These are phyloP conservation scores for Ophiostoma ips DNA, from an alignment of 2,329 filamentous ascomycete genomes.

Conservation along the genomic window DNA sequence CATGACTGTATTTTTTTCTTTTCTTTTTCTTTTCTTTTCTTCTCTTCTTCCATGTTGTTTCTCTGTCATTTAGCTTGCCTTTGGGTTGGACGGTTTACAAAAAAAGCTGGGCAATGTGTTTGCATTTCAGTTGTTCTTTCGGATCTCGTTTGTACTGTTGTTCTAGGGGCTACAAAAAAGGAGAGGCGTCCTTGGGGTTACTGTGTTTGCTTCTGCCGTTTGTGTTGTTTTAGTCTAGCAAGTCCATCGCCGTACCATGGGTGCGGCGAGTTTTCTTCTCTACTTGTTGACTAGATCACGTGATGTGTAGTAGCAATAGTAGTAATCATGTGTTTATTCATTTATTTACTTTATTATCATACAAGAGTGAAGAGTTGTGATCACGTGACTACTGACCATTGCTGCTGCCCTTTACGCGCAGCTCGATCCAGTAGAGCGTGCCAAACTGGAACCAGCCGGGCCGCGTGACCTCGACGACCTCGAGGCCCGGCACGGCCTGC, in stretches of 20 bases:
- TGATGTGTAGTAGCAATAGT: too few relatives aligned
- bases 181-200: not conserved
- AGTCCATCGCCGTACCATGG: not conserved
- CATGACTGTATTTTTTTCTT: not conserved
- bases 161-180: not conserved
- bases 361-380: not conserved
- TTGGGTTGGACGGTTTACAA: not conserved
- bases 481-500: slow-evolving; percentile 34
- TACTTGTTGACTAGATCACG: not conserved
- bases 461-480: slow-evolving; percentile 39
- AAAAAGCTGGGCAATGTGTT: not conserved
- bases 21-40: not conserved
- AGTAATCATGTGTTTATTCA: too few relatives aligned
- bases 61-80: not conserved
- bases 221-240: not conserved
- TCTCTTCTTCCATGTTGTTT: not conserved
- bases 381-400: not conserved
- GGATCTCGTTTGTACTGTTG: not conserved
- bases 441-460: slow-evolving; percentile 40
- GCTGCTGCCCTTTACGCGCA: slow-evolving; percentile 26
- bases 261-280: not conserved
- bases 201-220: not conserved
- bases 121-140: not conserved
- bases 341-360: too few relatives aligned
- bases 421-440: slow-evolving; percentile 44